Evolutionary conservation across 2,329 filamentous ascomycete species (phyloP), one percentile per base, ranked within the genome.

Genomic region (Paecilomyces niveus): DNA sequence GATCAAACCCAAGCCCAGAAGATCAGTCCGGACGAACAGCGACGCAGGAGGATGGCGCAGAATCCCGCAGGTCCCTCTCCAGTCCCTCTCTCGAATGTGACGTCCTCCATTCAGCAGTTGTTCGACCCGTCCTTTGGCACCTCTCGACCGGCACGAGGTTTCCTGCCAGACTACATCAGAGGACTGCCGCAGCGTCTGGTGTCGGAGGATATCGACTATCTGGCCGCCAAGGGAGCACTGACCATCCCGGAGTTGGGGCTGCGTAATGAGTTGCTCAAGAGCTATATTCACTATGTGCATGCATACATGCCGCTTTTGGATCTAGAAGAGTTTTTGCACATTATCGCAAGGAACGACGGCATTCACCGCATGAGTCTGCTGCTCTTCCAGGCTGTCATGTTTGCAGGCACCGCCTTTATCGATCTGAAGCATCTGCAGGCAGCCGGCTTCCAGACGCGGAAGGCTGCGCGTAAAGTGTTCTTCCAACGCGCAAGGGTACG

Each of bases 381-480:
- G 59, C 78, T 97, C 1, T 97, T 96, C 74, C 93, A 97, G 70
- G 89, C 92, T 10, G 88, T 96, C 68, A 96, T 97, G 90, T 97
- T 97, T 71, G 88, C 91, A 1, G 92, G 89, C 1, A 89, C 89
- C 1, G 91, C 92, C 0, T 96, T 94, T 71, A 87, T 96, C 58
- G 90, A 94, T 66, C 88, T 91, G 76, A 84, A 87, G 58, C 81
- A 87, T 68, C 80, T 97, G 53, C 85, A 84, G 35, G 84, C 87
- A 54, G 90, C 89, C 22, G 93, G 93, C 1, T 96, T 90, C 69
- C 74, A 83, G 7, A 88, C 83, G 22, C 83, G 92, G 53, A 93
- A 94, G 75, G 86, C 86, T 59, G 92, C 93, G 9, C 84, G 93
- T 62, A 94, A 92, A 70, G 85, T 88, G 9, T 96, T 96, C 71